phyloP scores from a whole-genome alignment of 2,329 filamentous ascomycete genomes.

The Onygenales sp. region DNA sequence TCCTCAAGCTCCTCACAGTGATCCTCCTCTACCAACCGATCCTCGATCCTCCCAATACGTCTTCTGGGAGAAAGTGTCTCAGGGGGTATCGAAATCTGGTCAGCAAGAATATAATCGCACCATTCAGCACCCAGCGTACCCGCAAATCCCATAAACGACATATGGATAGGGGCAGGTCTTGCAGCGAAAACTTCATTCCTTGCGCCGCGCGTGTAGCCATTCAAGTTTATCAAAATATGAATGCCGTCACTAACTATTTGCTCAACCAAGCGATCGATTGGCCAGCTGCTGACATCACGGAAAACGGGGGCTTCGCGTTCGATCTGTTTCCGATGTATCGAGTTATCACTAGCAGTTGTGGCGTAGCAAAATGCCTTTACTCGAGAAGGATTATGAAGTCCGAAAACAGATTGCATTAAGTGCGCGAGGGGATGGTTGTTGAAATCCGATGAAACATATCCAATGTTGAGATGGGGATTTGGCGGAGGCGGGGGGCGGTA shows the following conservation, averaged over 20 bases:
- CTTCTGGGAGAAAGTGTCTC: conserved; percentile 73
- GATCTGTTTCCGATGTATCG: conserved; percentile 82
- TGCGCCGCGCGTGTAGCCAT: conserved; percentile 94
- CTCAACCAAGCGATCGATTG: conserved; percentile 70
- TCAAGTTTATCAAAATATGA: conserved; percentile 94
- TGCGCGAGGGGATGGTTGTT: conserved; percentile 97
- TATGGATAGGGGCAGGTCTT: conserved; percentile 87
- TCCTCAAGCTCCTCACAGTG: conserved; percentile 60
- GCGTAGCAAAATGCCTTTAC: conserved; percentile 91
- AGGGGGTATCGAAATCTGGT: conserved; percentile 73
- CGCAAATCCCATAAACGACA: conserved; percentile 99
- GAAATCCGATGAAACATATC: conserved; percentile 96
- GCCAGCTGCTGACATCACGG: conserved; percentile 77
- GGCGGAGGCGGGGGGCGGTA: conserved; percentile 81
- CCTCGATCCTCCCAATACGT: conserved; percentile 63
- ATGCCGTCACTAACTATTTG: conserved; percentile 84
- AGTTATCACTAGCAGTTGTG: conserved; percentile 83
- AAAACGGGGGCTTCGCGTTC: conserved; percentile 88
- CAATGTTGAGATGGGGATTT: conserved; percentile 73
- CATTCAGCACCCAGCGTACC: conserved; percentile 93
- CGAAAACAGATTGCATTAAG: conserved; percentile 97
- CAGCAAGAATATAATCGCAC: conserved; percentile 95
- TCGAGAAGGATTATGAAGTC: conserved; percentile 64
- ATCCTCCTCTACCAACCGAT: conserved; percentile 54
- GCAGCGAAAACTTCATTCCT: conserved; percentile 96